Base-by-base conservation (phyloP, 768 basidiomycete species). In the Epithele typhae region DNA sequence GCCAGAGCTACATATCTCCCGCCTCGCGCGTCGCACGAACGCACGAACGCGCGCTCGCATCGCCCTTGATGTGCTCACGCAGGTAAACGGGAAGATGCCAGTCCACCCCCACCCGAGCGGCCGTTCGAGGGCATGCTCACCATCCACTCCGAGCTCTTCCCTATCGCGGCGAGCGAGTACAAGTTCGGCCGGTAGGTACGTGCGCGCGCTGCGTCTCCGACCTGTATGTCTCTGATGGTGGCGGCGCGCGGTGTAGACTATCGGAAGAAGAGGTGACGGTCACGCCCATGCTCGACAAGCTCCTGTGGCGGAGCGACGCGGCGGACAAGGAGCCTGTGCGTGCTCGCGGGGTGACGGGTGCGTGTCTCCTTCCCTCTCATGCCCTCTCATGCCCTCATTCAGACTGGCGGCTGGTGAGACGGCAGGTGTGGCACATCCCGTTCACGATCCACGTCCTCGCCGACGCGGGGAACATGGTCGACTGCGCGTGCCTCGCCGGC, bases 101-200 rank as follows among this genome's bases (percentile, higher is more conserved):
- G n/a, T 33, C 92, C 89, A 59, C 95, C 96, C 0, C 73, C 79
- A 25, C 80, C 89, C 1, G 94, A 98, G 60, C 74, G 94, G 41
- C 90, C 93, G 0, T 90, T 90, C 54, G 94, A 98, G 65, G 96
- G 96, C 3, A n/a, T n/a, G n/a, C 76, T 97, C 52, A 81, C 83
- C 4, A 85, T 99, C 45, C 83, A 89, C 55, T 92, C 90, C 8
- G 95, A 99, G 70, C 85, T n/a, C n/a, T n/a, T n/a, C n/a, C n/a
- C n/a, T 8, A 96, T 98, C 92, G 95, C 96, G 1, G 87, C 87
- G n/a, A 83, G 75, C 55, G 86, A 92, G 57, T 94, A 92, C 66
- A 94, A 97, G 72, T 68, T 82, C 54, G 91, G 92, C 66, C 81
- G 92, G 94, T 94, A 79, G 79, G 86, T 82, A 69, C 61, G 77